These are phyloP conservation scores for Penicillium macrosclerotiorum DNA, from an alignment of 495 filamentous ascomycete genomes.

Conservation along the genomic window DNA sequence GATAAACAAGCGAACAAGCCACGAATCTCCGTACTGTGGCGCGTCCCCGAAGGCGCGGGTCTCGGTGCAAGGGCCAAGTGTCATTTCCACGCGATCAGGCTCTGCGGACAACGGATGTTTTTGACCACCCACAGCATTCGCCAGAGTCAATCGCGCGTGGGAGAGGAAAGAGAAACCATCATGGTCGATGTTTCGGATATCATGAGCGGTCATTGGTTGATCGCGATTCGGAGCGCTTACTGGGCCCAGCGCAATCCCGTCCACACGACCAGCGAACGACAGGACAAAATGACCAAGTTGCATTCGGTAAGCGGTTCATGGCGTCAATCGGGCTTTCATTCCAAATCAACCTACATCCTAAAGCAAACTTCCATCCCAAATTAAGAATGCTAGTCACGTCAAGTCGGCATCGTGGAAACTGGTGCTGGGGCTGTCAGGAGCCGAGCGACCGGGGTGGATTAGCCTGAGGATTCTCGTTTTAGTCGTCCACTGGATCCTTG, in stretches of 20 bases:
- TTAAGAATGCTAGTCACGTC: too few relatives aligned
- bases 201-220: constrained; percentile 5
- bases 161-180: not conserved
- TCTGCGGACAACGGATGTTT: constrained; percentile 9
- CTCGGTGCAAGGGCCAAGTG: constrained; percentile 21
- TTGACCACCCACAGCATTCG: constrained; percentile 13
- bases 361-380: too few relatives aligned
- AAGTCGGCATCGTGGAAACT: too few relatives aligned
- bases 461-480: too few relatives aligned
- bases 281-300: not conserved
- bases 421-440: too few relatives aligned
- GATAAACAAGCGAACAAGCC: not conserved
- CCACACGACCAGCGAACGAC: not conserved
- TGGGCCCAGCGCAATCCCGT: constrained; percentile 1
- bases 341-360: too few relatives aligned
- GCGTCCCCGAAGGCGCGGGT: not conserved
- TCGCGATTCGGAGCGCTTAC: constrained; percentile 8
- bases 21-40: not conserved
- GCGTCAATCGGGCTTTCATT: too few relatives aligned
- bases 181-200: not conserved
- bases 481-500: too few relatives aligned
- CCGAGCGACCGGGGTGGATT: too few relatives aligned
- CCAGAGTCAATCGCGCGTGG: constrained; percentile 8
- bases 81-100: constrained; percentile 22
- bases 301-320: too few relatives aligned